Base-by-base conservation (phyloP, 2,329 filamentous ascomycete genomes). In the Rhinocladiella similis region DNA sequence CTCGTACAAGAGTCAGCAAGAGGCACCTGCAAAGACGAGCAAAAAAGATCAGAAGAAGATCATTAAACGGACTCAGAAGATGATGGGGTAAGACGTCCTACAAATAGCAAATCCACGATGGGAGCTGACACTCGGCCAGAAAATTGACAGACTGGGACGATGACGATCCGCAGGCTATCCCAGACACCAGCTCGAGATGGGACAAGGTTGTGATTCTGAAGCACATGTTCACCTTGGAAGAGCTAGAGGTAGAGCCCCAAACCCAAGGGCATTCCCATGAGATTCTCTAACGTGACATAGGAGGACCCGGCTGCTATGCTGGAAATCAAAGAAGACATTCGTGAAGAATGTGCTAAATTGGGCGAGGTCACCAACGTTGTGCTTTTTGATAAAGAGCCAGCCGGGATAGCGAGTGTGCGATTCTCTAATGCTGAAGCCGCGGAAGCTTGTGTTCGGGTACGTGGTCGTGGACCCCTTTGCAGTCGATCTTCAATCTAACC, bases 141-240 rank as follows among this genome's bases (percentile, higher is more conserved):
- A 92, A 93, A 74, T 83, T 97, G 33, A 89, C 91, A 3, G 92
- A 97, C 72, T 99, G 94, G 94, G 89, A 91, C 68, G 93, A 97
- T 68, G 92, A 97, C 69, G 88, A 93, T 53, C 83, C 87, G 22
- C 82, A 79, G 1, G 73, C 78, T 20, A 67, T 84, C 20, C 79
- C 81, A n/a, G 79, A 84, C 41, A 81, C 78, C 7, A 80, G 73
- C 61, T 79, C 78, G 13, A 77, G 77, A 67, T 88, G 83, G 75
- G 89, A 92, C 66, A 95, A 92, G 71, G 79, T 90, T 14, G 92
- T 96, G 25, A 86, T 97, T 56, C 76, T 99, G 62, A 90, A 90
- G 69, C 86, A 96, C 74, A 96, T 96, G 88, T 99, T 99, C 73
- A 95, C 91, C 1, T 79, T 93, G 41, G 71, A 87, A 60, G 90